Conservation (phyloP, 2,329 filamentous ascomycete species). For the Exophiala spinifera region DNA sequence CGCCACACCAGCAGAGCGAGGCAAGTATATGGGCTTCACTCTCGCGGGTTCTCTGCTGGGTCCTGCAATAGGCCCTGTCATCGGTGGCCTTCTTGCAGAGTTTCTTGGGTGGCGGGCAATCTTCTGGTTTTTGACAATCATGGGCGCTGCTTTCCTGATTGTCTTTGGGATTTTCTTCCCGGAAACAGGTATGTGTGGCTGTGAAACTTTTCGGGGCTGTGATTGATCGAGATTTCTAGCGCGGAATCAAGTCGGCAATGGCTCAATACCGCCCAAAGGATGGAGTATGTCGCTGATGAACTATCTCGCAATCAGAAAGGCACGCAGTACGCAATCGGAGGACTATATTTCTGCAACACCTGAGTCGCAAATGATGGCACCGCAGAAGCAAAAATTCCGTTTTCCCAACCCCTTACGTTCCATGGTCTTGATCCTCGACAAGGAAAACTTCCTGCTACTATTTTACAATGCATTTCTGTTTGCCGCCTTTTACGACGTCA, state of each 20-base stretch:
- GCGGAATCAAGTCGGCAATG: constrained; percentile 38
- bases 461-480: constrained; percentile 44
- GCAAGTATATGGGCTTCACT: constrained; percentile 42
- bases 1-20: constrained; percentile 38
- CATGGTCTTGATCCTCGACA: constrained; percentile 37
- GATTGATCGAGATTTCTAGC: constrained; percentile 14
- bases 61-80: constrained; percentile 46
- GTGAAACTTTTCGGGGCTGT: not conserved
- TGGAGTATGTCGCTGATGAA: constrained; percentile 37
- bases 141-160: constrained; percentile 36
- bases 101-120: constrained; percentile 52
- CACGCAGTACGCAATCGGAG: constrained; percentile 11
- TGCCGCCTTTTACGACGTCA: constrained; percentile 48
- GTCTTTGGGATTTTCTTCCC: constrained; percentile 35
- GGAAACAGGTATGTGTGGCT: constrained; percentile 32
- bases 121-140: constrained; percentile 56
- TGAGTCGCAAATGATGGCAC: not conserved
- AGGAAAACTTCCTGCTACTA: constrained; percentile 38
- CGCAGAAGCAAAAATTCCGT: constrained; percentile 10
- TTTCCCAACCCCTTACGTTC: constrained; percentile 45
- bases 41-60: constrained; percentile 39
- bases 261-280: constrained; percentile 37
- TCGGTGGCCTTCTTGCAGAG: constrained; percentile 41
- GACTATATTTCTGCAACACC: constrained; percentile 1
- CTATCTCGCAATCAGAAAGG: constrained; percentile 27